phyloP scores from a whole-genome alignment of 169 alveolate genomes.

The Cryptosporidium bovis region DNA sequence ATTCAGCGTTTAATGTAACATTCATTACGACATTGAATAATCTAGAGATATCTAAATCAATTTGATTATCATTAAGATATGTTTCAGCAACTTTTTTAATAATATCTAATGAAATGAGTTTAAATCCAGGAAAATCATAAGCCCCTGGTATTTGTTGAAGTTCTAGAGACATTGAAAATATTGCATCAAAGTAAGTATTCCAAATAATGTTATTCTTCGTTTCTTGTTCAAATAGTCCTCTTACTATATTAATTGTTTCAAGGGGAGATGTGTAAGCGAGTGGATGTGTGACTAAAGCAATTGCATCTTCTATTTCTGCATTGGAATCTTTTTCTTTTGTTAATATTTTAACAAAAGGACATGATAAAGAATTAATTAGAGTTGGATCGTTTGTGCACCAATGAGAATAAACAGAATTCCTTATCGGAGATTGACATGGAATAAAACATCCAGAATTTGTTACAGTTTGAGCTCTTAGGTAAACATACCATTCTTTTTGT shows the following conservation, averaged over 20 bases:
- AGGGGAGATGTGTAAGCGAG: slow-evolving; percentile 64
- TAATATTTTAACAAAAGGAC: slow-evolving; percentile 35
- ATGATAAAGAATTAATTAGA: slow-evolving; percentile 43
- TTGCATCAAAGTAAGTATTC: slow-evolving; percentile 47
- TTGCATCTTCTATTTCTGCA: slow-evolving; percentile 47
- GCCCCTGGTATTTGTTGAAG: slow-evolving; percentile 10
- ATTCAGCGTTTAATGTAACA: slow-evolving; percentile 51
- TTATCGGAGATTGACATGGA: slow-evolving; percentile 53
- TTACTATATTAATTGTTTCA: slow-evolving; percentile 33
- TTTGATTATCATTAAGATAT: slow-evolving; percentile 4
- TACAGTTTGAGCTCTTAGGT: slow-evolving; percentile 58
- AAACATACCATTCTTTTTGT: slow-evolving; percentile 57
- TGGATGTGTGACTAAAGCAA: slow-evolving; percentile 67
- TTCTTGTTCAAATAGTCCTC: slow-evolving; percentile 42
- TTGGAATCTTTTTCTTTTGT: slow-evolving; percentile 11
- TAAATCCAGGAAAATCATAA: slow-evolving; percentile 55
- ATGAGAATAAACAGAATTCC: slow-evolving; percentile 14
- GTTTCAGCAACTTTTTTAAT: slow-evolving; percentile 18
- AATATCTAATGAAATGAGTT: slow-evolving; percentile 25
- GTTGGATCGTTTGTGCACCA: slow-evolving; percentile 70
- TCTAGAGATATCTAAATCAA: slow-evolving; percentile 32
- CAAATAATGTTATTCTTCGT: background rate
- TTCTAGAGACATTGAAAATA: slow-evolving; percentile 34
- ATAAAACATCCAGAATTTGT: slow-evolving; percentile 60
- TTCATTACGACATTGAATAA: slow-evolving; percentile 35